These are phyloP conservation scores for Verticillium alfalfae DNA, from an alignment of 2,329 filamentous ascomycete genomes.

Conservation along the genomic window DNA sequence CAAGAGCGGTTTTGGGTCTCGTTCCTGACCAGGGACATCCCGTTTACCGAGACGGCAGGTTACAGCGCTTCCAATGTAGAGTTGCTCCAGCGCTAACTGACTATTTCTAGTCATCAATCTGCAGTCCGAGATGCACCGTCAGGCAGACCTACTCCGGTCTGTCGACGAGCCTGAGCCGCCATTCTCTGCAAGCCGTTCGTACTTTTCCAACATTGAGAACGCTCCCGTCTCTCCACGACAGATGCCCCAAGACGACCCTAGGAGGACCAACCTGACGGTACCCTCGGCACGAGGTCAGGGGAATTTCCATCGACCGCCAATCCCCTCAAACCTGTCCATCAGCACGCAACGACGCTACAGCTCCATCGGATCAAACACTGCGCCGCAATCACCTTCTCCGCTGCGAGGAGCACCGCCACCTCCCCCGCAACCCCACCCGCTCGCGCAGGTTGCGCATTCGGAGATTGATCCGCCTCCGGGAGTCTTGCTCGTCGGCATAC, in stretches of 20 bases:
- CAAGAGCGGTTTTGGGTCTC: slow-evolving; percentile 66
- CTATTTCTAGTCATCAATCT: slow-evolving; percentile 41
- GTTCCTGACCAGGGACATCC: slow-evolving; percentile 71
- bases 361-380: slow-evolving; percentile 69
- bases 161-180: slow-evolving; percentile 62
- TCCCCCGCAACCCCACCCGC: slow-evolving; percentile 62
- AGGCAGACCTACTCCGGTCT: slow-evolving; percentile 49
- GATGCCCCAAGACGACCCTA: slow-evolving; percentile 76
- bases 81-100: background rate
- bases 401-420: slow-evolving; percentile 61
- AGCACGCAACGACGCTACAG: slow-evolving; percentile 76
- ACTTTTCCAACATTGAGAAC: slow-evolving; percentile 64
- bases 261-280: slow-evolving; percentile 63
- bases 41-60: slow-evolving; percentile 76
- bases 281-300: slow-evolving; percentile 48
- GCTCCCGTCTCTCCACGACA: slow-evolving; percentile 84
- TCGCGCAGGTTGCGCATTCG: slow-evolving; percentile 38
- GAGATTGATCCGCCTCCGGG: slow-evolving; percentile 53
- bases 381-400: slow-evolving; percentile 67
- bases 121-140: slow-evolving; percentile 56
- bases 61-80: background rate
- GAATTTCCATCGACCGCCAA: slow-evolving; percentile 68
- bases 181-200: slow-evolving; percentile 59
- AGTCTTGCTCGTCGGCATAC: slow-evolving; percentile 83
- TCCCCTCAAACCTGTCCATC: slow-evolving; percentile 79